Percentiles rank a stretch among this genome's conserved stretches.
These are phyloP conservation scores for Hemisphaericaspora lyxosophila DNA, from an alignment of 1,139 yeast species.

Conservation along the genomic window DNA sequence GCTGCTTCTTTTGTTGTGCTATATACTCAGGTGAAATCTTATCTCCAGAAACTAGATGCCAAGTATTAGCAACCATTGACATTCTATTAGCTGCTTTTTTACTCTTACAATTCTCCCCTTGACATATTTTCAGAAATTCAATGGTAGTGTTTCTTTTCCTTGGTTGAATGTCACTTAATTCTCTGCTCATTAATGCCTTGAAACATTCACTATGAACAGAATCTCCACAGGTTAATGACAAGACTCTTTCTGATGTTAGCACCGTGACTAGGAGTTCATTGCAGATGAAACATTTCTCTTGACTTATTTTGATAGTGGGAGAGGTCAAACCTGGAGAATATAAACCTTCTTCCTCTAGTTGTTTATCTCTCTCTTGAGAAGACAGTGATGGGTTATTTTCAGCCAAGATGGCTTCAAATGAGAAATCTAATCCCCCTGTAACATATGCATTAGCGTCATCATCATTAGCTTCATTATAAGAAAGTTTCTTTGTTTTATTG, in stretches of 20 bases:
- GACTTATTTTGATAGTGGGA: neutral
- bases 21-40: slow-evolving; percentile 8
- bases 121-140: slow-evolving; percentile 7
- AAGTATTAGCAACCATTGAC: slow-evolving; percentile 9
- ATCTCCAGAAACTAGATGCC: slow-evolving; percentile 7
- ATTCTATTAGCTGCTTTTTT: slow-evolving; percentile 12
- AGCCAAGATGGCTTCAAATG: neutral
- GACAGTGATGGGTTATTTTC: neutral
- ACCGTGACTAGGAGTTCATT: slow-evolving; percentile 34
- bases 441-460: neutral
- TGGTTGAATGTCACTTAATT: slow-evolving; percentile 7
- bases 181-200: slow-evolving; percentile 9
- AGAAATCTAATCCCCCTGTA: neutral
- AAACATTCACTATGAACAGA: slow-evolving; percentile 41
- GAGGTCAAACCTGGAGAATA: neutral
- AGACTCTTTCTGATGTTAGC: slow-evolving; percentile 32
- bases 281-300: slow-evolving; percentile 34
- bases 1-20: slow-evolving; percentile 3
- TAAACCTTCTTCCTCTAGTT: neutral
- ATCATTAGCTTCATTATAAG: no score
- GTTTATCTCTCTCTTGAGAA: neutral
- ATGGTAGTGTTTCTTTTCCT: neutral
- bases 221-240: slow-evolving; percentile 40
- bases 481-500: neutral
- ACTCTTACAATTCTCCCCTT: slow-evolving; percentile 8